phyloP scores from a whole-genome alignment of 257 asterid genomes.

The Orobanche coerulescens region DNA sequence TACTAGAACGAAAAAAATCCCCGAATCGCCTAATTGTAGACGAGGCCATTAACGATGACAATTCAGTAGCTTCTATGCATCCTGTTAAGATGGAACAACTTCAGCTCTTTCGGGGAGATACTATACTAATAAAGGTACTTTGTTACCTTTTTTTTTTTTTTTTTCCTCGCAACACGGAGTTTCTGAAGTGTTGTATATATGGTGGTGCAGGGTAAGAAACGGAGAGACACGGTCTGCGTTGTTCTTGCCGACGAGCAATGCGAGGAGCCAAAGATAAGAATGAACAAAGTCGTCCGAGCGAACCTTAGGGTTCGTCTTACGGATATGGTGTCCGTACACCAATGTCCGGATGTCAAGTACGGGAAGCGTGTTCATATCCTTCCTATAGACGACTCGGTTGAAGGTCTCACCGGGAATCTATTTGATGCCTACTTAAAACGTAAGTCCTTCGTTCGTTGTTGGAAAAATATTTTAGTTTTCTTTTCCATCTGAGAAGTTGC shows the following conservation, averaged over 20 bases:
- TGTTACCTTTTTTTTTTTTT: not conserved
- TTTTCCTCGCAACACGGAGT: not conserved
- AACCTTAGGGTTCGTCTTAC: conserved; percentile 34
- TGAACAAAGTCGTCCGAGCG: conserved; percentile 43
- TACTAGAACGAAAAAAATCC: conserved; percentile 37
- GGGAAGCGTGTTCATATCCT: conserved; percentile 46
- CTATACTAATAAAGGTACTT: conserved; percentile 31
- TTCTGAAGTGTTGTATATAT: not conserved
- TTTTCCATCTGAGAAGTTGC: too few species aligned
- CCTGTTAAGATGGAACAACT: conserved; percentile 41
- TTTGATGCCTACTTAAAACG: conserved; percentile 42
- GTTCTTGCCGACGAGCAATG: conserved; percentile 39
- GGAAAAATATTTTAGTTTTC: too few species aligned
- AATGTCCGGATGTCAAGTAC: conserved; percentile 42
- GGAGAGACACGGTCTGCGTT: conserved; percentile 38
- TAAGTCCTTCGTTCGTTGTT: conserved; percentile 16
- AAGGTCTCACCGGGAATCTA: conserved; percentile 42
- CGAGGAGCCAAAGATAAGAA: conserved; percentile 35
- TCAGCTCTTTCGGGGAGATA: conserved; percentile 40
- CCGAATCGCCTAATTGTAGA: conserved; percentile 46
- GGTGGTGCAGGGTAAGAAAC: conserved; percentile 29
- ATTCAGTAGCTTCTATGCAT: conserved; percentile 35
- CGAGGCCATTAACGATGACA: conserved; percentile 42
- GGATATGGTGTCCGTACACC: conserved; percentile 39
- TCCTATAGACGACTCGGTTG: conserved; percentile 36